Conservation (phyloP, 768 basidiomycete species). For the Trametes villosa region DNA sequence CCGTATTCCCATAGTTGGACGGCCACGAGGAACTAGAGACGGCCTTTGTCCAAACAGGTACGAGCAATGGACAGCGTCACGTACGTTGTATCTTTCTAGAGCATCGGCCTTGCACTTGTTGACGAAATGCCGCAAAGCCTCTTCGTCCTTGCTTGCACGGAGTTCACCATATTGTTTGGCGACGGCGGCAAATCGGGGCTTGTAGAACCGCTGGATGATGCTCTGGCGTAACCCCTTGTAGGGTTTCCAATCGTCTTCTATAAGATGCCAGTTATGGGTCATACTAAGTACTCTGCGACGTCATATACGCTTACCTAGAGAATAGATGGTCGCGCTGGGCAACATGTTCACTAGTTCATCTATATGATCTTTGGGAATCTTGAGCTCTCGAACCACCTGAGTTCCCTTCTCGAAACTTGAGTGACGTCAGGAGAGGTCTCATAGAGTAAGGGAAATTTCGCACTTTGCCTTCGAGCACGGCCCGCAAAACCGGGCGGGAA, state of each 20-base stretch:
- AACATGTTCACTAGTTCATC: too few species aligned
- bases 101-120: neutral
- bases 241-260: too few species aligned
- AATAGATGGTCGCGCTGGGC: too few species aligned
- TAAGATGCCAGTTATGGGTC: too few species aligned
- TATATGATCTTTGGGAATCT: too few species aligned
- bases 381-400: too few species aligned
- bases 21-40: too few species aligned
- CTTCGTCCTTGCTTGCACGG: neutral
- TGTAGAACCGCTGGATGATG: neutral
- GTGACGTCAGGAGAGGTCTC: neutral
- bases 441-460: neutral
- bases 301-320: too few species aligned
- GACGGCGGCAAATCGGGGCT: neutral
- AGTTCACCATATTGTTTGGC: neutral
- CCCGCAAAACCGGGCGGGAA: slow-evolving; percentile 1
- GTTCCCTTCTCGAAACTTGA: neutral
- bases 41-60: too few species aligned
- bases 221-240: neutral
- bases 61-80: neutral
- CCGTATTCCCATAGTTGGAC: neutral
- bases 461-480: slow-evolving; percentile 13
- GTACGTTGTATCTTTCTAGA: neutral
- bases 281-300: too few species aligned
- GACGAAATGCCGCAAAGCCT: neutral